Conservation (phyloP, 176 grass and related monocot species). For the Juncus inflexus region DNA sequence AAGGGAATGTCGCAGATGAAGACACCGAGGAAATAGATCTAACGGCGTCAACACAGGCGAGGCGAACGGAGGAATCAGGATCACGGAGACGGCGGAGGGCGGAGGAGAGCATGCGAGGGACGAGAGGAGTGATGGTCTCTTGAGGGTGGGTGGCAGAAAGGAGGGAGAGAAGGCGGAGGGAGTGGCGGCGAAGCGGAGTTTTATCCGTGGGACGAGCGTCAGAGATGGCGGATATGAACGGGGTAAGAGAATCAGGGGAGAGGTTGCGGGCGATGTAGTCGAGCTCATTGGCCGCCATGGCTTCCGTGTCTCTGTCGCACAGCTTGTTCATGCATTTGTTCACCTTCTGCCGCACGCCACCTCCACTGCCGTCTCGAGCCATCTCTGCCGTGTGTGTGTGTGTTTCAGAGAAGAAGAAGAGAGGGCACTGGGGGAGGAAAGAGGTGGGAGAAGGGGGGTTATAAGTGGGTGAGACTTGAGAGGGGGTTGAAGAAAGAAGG, state of each 20-base stretch:
- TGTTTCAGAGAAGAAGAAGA: background rate
- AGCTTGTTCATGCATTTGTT: conserved; percentile 82
- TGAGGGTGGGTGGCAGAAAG: conserved; percentile 51
- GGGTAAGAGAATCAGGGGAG: conserved; percentile 43
- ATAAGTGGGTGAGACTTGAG: background rate
- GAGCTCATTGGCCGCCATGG: conserved; percentile 84
- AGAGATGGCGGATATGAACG: conserved; percentile 72
- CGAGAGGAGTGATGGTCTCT: conserved; percentile 51
- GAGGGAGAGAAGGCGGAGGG: conserved; percentile 72
- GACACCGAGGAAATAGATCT: conserved; percentile 46
- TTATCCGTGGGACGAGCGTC: conserved; percentile 67
- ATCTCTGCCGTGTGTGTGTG: background rate
- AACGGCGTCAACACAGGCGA: conserved; percentile 69
- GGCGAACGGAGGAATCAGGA: conserved; percentile 89
- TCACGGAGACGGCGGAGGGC: conserved; percentile 76
- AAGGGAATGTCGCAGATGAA: conserved; percentile 10
- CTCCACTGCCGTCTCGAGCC: conserved; percentile 3
- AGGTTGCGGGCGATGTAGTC: conserved; percentile 65
- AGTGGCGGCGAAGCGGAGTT: conserved; percentile 77
- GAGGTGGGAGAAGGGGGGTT: background rate
- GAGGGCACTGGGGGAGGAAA: background rate
- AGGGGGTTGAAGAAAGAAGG: background rate
- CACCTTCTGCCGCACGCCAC: conserved; percentile 64
- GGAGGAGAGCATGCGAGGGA: conserved; percentile 60
- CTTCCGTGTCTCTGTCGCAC: conserved; percentile 88